Evolutionary conservation across 2,329 filamentous ascomycete species (phyloP), one percentile per base, ranked within the genome.

Genomic region (Verticillium isaacii): DNA sequence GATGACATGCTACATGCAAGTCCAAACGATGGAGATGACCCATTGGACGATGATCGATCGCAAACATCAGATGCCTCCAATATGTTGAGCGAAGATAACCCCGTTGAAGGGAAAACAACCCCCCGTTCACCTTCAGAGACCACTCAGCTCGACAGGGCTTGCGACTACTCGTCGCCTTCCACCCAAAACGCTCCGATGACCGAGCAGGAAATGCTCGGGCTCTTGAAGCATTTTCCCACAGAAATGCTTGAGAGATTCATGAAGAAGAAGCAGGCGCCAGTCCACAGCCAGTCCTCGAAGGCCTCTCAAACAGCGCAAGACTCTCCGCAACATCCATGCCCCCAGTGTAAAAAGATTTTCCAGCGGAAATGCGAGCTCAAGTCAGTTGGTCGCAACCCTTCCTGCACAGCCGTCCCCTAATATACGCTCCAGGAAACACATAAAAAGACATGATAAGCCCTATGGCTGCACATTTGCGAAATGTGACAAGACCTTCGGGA

Each of bases 401-500:
- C 25, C 19, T 17, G 6, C 14, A 17, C 12, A 17, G 8, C 15
- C 36, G 15, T 32, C 14, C 17, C 19, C 72, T 71, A 63, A 77
- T 50, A 15, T 14, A 17, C 32, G 12, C 32, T 56, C 12, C 62
- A 94, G 91, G 66, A 97, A 97, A 73, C 93, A 97, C 72, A 80
- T 85, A 73, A 94, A 92, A 71, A 86, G 93, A 1, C 93, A 97
- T 72, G 82, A 85, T 8, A 88, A 87, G 66, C 93, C 92, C 0
- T 97, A 94, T 65, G 88, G 87, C 14, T 97, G 93, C 73, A 96
- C 92, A 0, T 90, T 88, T 65, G 74, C 80, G 9, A 75, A 77
- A 34, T 97, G 93, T 69, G 73, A 76, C 57, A 93, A 92, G 70
- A 80, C 72, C 0, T 97, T 97, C 67, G 93, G 93, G n/a, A 93